Evolutionary conservation across 345 rosid genomes (phyloP), one percentile per base, ranked within the genome.

Genomic region (Citrus inodora): DNA sequence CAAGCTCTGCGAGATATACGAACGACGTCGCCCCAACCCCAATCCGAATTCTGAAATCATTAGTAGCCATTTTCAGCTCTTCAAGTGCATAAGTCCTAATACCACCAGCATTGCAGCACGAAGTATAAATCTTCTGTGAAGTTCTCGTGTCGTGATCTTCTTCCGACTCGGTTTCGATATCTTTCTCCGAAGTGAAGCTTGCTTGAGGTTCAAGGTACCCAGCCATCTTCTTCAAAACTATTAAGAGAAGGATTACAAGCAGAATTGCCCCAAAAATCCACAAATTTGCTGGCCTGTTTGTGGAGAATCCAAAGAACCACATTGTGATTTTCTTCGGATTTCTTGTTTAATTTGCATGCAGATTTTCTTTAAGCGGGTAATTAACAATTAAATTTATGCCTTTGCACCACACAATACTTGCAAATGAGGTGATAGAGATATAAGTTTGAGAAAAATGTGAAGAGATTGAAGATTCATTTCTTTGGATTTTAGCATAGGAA

Each of bases 1-100:
- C 87, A 13, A 87, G 89, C 79, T 87, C 88, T 3, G 89, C 89
- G 16, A 87, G 76, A 72, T 88, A 88, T 42, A 88, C 91, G 13
- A 79, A 80, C 1, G 88, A 83, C 16, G 89, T 86, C 9, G 84
- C 87, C 30, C 91, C 89, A 0, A 75, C 79, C 25, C 89, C 91
- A 6, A 87, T 85, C 60, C 78, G 69, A 17, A 83, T 33, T 68
- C 83, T 72, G 70, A 88, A 88, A 72, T 88, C 79, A 58, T 79
- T 56, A 3, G 91, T 85, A 6, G 88, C 89, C 81, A 68, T 33
- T 78, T 58, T 83, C 78, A 88, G 67, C 77, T 88, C 91, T 73
- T 86, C 85, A 0, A 86, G 78, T 2, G 83, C 86, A 7, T 83
- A 88, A 0, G 89, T 88, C 75, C 86, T 77, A 9, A 85, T 62